Conservation (phyloP, 495 filamentous ascomycete genomes). For the Neurospora cerealis region DNA sequence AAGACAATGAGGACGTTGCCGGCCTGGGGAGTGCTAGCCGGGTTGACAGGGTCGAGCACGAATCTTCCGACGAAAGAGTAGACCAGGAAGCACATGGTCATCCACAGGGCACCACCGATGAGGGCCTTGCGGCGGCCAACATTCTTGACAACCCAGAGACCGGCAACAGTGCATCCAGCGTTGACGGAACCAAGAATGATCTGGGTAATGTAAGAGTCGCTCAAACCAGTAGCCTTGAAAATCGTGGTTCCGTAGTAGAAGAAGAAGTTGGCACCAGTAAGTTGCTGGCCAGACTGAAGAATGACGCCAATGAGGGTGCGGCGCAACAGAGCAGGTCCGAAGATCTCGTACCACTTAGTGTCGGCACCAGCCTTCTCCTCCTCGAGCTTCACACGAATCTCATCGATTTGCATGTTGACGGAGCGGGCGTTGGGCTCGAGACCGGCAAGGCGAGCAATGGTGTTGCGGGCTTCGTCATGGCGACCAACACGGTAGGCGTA, state of each 20-base stretch:
- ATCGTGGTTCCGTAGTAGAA: constrained; percentile 74
- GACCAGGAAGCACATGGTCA: constrained; percentile 63
- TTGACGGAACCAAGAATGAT: constrained; percentile 72
- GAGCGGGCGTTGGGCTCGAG: constrained; percentile 52
- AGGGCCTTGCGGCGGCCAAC: constrained; percentile 58
- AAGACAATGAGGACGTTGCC: constrained; percentile 70
- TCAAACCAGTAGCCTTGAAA: constrained; percentile 59
- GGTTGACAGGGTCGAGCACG: constrained; percentile 40
- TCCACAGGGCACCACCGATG: constrained; percentile 57
- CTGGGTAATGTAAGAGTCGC: constrained; percentile 58
- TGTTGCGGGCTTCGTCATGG: constrained; percentile 53
- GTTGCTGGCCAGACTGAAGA: constrained; percentile 63
- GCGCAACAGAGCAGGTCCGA: constrained; percentile 65
- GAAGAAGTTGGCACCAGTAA: constrained; percentile 69
- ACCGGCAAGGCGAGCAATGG: constrained; percentile 63
- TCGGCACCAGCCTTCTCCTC: constrained; percentile 50
- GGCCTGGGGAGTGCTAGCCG: constrained; percentile 42
- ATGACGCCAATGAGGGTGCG: constrained; percentile 58
- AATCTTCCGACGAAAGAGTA: constrained; percentile 62
- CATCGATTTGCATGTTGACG: constrained; percentile 58
- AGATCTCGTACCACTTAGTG: constrained; percentile 53
- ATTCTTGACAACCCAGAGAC: constrained; percentile 62
- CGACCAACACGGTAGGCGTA: constrained; percentile 57
- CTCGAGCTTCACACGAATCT: constrained; percentile 61
- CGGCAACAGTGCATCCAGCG: constrained; percentile 60